phyloP scores from a whole-genome alignment of 164 flowering plant species.

The Stephania cephalantha region DNA sequence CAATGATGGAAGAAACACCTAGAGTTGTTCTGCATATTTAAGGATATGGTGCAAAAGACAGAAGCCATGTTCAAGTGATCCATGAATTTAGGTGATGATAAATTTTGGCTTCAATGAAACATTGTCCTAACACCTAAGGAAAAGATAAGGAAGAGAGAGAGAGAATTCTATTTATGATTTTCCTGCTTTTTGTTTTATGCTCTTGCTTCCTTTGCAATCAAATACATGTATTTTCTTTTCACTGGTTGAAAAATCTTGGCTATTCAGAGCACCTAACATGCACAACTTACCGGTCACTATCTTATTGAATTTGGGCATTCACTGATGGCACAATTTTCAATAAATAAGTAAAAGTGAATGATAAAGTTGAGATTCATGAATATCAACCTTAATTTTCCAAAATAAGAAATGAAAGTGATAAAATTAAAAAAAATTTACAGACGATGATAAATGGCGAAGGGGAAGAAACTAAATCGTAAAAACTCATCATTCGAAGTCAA shows the following conservation, averaged over 20 bases:
- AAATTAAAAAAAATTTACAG: background rate
- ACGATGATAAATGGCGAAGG: background rate
- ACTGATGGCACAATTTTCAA: background rate
- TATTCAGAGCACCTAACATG: background rate
- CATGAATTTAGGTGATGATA: background rate
- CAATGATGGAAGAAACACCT: background rate
- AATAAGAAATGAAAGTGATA: background rate
- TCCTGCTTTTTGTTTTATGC: background rate
- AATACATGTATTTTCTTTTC: background rate
- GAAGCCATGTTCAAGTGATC: background rate
- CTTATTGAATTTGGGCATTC: background rate
- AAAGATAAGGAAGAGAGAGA: background rate
- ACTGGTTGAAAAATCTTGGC: background rate
- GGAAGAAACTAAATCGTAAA: background rate
- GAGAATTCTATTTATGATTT: background rate
- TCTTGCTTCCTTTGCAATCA: background rate
- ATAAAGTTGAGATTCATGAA: background rate
- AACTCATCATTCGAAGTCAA: background rate
- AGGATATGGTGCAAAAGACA: constrained; percentile 1
- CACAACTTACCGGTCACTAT: background rate
- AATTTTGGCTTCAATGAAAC: background rate
- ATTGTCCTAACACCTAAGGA: background rate
- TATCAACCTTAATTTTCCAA: background rate
- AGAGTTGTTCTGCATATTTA: background rate
- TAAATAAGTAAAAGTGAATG: background rate